A percentile compares a stretch with the other conserved stretches of the same genome.
Conservation (phyloP, 106 monocot genomes). For the Dactylorhiza incarnata region DNA sequence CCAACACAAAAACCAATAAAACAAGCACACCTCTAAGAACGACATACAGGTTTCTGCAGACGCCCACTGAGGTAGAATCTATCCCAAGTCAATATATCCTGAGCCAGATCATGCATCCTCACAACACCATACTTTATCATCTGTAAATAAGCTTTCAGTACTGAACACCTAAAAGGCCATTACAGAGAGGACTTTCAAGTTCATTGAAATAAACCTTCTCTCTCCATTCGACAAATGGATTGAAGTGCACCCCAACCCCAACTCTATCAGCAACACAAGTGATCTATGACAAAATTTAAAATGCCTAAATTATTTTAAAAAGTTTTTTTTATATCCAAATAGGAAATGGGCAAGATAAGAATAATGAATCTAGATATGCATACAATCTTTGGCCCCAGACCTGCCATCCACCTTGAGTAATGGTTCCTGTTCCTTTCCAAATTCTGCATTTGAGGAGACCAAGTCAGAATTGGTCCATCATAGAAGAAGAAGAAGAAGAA, state of each 20-base stretch:
- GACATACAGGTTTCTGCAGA: constrained; percentile 98
- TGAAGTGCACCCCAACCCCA: constrained; percentile 91
- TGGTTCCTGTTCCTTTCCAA: constrained; percentile 69
- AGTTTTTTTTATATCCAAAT: neutral
- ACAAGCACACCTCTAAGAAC: constrained; percentile 40
- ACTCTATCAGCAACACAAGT: constrained; percentile 54
- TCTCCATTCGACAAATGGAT: constrained; percentile 85
- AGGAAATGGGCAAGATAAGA: constrained; percentile 5
- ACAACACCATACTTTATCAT: constrained; percentile 97
- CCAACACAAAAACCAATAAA: constrained; percentile 9
- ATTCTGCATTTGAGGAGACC: constrained; percentile 37
- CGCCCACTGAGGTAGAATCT: constrained; percentile 83
- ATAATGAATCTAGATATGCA: neutral
- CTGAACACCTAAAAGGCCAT: neutral
- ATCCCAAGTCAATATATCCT: constrained; percentile 74
- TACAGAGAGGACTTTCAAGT: neutral
- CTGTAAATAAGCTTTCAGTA: constrained; percentile 19
- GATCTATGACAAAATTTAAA: constrained; percentile 29
- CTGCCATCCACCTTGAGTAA: constrained; percentile 73
- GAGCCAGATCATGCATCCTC: constrained; percentile 70
- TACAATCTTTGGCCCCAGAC: constrained; percentile 66
- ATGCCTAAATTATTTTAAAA: neutral
- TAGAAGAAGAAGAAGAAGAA: neutral
- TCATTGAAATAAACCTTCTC: constrained; percentile 40
- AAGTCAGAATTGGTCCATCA: neutral